Evolutionary conservation across 1,139 yeast species (phyloP), one percentile per base, ranked within the genome.

Genomic region (Sugiyamaella grinbergsii): DNA sequence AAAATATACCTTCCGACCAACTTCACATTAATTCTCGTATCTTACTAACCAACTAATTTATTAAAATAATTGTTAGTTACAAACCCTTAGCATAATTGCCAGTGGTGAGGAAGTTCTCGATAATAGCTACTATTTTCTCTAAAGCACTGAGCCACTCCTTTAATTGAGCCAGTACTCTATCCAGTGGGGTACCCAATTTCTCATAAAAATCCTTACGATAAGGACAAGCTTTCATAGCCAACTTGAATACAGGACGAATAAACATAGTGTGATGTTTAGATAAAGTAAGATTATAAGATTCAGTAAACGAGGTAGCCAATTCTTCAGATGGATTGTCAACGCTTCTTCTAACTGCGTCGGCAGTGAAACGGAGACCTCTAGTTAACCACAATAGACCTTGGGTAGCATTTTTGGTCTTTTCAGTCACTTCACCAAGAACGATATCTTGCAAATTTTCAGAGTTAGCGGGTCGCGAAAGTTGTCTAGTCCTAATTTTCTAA

Each of bases 141-240:
- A 89, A 77, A 42, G 94, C 93, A 52, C 70, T 75, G 58, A 90
- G 77, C 96, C 96, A 89, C 31, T 64, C 80, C 53, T 69, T 72
- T 63, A 89, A 76, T 71, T 88, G 91, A 57, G 71, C 74, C 46
- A 70, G 62, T 22, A 90, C 96, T 66, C 78, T 80, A 31, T 72
- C 81, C 67, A 58, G 58, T 49, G 69, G 71, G 22, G 74, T 71
- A 47, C 96, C 96, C 61, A 89, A 77, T 73, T 88, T 89, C 54
- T 69, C 82, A 64, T 88, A 89, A 65, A 89, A 87, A 64, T 83
- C 95, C 68, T 82, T 82, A 73, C 96, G 81, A 72, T 87, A 89
- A 28, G 97, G 97, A 70, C 96, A 88, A 1, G 96, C 95, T 70
- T 87, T 87, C 96, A 89, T 89, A 51, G 96, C 96, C 66, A 90